These are phyloP conservation scores for Strobilomyces dryophilus DNA, from an alignment of 768 basidiomycete genomes.

Conservation along the genomic window DNA sequence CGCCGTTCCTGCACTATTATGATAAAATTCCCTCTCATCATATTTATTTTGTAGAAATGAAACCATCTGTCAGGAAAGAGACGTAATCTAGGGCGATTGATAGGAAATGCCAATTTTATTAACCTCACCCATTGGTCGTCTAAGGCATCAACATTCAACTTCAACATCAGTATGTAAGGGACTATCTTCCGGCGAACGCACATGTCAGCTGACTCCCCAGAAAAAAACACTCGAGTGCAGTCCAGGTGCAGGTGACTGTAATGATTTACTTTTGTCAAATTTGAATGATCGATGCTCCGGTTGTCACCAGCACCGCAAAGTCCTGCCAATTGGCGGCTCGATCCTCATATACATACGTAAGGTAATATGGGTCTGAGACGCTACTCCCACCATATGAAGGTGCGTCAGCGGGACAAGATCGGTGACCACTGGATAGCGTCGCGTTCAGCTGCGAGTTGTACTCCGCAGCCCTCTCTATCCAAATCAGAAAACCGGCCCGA, in stretches of 20 bases:
- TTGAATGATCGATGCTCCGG: neutral
- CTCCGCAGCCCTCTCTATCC: neutral
- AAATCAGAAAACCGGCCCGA: neutral
- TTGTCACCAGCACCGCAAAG: neutral
- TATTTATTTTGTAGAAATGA: constrained; percentile 10
- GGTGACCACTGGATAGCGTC: neutral
- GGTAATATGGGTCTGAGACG: neutral
- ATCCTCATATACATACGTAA: neutral
- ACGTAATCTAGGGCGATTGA: constrained; percentile 15
- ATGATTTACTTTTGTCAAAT: neutral
- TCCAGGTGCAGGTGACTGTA: neutral
- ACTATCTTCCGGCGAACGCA: neutral
- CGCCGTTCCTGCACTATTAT: constrained; percentile 5
- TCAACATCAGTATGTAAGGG: neutral
- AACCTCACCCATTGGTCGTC: neutral
- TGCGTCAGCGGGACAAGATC: neutral
- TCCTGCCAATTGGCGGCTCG: neutral
- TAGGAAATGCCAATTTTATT: constrained; percentile 11
- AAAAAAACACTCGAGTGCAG: neutral
- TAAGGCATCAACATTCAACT: neutral
- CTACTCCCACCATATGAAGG: neutral
- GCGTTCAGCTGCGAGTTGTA: neutral
- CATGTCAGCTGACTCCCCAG: neutral
- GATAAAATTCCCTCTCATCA: constrained; percentile 4
- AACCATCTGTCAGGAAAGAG: neutral